Evolutionary conservation across 106 monocot genomes (phyloP).

Genomic region (Posidonia australis): DNA sequence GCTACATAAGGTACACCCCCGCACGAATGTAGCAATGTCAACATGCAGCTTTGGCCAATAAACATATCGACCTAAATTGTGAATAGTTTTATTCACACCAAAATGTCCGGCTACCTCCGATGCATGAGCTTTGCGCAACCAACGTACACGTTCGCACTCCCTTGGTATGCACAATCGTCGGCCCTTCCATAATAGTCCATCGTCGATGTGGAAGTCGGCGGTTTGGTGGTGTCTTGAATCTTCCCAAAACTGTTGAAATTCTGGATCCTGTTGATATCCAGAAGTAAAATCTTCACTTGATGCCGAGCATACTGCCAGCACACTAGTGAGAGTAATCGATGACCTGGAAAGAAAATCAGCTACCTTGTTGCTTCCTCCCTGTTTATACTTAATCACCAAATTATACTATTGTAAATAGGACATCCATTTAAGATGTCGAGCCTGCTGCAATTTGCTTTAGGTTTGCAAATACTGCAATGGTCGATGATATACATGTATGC

Average conservation of each 20-base stretch:
- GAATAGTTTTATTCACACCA: neutral
- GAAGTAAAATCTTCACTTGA: neutral
- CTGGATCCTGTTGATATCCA: neutral
- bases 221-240: neutral
- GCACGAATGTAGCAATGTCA: neutral
- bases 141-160: neutral
- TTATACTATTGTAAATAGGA: constrained; percentile 6
- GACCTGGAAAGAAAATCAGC: constrained; percentile 1
- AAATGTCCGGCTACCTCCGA: constrained; percentile 1
- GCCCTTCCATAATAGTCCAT: neutral
- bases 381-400: neutral
- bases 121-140: constrained; percentile 3
- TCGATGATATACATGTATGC: neutral
- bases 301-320: neutral
- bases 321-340: neutral
- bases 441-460: neutral
- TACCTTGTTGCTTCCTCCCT: neutral
- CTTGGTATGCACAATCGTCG: neutral
- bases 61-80: neutral
- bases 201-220: neutral
- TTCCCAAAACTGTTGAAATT: neutral
- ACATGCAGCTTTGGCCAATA: constrained; percentile 4
- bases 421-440: constrained; percentile 8
- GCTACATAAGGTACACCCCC: neutral
- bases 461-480: neutral